These are phyloP conservation scores for Beauveria bassiana DNA, from an alignment of 2,329 filamentous ascomycete genomes.

Conservation along the genomic window DNA sequence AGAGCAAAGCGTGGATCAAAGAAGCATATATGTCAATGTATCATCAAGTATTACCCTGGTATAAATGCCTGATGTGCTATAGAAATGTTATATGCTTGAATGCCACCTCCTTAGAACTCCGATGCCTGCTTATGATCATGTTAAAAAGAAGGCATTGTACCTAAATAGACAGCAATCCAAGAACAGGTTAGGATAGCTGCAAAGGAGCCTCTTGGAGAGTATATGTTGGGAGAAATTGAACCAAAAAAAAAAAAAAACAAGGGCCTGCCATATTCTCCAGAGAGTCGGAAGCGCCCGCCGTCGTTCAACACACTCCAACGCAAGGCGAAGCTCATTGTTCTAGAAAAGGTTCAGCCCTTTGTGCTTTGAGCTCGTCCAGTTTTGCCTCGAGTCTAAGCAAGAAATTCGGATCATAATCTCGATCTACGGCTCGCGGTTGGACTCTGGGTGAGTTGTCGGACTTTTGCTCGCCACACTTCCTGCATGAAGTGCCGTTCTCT, in stretches of 20 bases:
- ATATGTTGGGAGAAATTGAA: neutral
- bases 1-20: neutral
- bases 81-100: neutral
- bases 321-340: neutral
- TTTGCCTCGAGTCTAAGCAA: slow-evolving; percentile 50
- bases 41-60: neutral
- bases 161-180: neutral
- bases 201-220: no score
- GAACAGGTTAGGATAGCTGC: no score
- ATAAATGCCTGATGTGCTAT: neutral
- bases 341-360: neutral
- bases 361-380: slow-evolving; percentile 36
- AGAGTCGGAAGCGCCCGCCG: neutral
- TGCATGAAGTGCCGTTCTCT: slow-evolving; percentile 47
- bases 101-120: neutral
- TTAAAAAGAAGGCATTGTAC: neutral
- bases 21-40: neutral
- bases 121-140: neutral
- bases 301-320: neutral
- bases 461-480: slow-evolving; percentile 52
- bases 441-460: slow-evolving; percentile 52
- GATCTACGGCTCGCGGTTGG: slow-evolving; percentile 52
- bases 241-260: neutral
- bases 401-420: slow-evolving; percentile 53
- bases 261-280: neutral